Conservation (phyloP, 495 filamentous ascomycete genomes). For the Chaetomidium leptoderma region DNA sequence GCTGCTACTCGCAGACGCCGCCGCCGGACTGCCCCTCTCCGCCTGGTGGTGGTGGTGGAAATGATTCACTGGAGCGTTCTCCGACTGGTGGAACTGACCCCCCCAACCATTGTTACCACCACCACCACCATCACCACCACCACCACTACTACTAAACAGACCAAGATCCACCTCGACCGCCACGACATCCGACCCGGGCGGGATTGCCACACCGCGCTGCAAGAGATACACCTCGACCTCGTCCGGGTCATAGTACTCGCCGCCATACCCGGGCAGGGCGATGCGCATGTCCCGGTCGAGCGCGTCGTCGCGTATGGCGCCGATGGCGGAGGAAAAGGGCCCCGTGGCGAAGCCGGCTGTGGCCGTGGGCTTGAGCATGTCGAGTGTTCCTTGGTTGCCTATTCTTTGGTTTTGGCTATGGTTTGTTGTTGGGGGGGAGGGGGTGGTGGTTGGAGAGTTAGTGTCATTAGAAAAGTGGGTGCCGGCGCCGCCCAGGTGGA, state of each 20-base stretch:
- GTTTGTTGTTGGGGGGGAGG: slow-evolving; percentile 1
- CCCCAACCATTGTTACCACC: neutral
- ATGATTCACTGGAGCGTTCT: no score
- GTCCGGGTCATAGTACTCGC: slow-evolving; percentile 69
- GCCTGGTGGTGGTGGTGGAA: no score
- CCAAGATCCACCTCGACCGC: slow-evolving; percentile 45
- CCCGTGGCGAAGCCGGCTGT: slow-evolving; percentile 41
- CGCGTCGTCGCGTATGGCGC: slow-evolving; percentile 23
- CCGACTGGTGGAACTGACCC: neutral
- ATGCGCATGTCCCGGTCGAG: slow-evolving; percentile 43
- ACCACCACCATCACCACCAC: neutral
- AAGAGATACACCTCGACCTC: slow-evolving; percentile 69
- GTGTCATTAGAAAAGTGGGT: slow-evolving; percentile 54
- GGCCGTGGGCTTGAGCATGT: slow-evolving; percentile 32
- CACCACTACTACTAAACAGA: slow-evolving; percentile 24
- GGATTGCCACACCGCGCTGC: slow-evolving; percentile 54
- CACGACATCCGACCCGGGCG: slow-evolving; percentile 49
- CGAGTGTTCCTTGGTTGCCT: slow-evolving; percentile 33
- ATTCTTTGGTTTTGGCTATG: neutral
- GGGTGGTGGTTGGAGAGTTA: neutral
- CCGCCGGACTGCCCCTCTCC: no score
- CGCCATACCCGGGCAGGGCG: slow-evolving; percentile 49
- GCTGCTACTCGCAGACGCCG: no score
- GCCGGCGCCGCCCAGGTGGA: slow-evolving; percentile 64
- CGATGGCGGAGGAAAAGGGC: slow-evolving; percentile 31